A percentile compares a stretch with the other conserved stretches of the same genome.
phyloP scores from a whole-genome alignment of 1,284 basidiomycete species.

The Cutaneotrichosporon dermatis region DNA sequence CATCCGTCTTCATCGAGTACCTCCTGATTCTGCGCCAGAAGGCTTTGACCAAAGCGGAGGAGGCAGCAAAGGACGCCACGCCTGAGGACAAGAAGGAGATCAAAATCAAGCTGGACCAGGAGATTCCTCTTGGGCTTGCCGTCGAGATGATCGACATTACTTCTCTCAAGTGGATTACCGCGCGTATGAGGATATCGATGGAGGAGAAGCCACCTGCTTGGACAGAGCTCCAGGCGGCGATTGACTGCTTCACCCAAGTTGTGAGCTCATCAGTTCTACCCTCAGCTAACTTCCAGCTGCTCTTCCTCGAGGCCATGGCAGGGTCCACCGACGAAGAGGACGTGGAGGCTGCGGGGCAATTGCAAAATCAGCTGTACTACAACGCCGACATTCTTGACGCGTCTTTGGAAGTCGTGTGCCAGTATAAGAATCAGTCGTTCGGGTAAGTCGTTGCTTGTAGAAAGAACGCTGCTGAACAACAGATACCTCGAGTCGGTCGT shows the following conservation, averaged over 20 bases:
- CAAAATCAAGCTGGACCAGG: slow-evolving; percentile 37
- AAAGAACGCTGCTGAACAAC: not conserved
- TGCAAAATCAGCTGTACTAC: slow-evolving; percentile 87
- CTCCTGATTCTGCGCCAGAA: slow-evolving; percentile 58
- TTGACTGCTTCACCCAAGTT: slow-evolving; percentile 85
- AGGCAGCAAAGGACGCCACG: slow-evolving; percentile 8
- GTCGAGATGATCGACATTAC: slow-evolving; percentile 77
- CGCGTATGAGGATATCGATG: slow-evolving; percentile 76
- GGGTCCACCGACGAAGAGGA: slow-evolving; percentile 56
- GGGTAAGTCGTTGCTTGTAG: slow-evolving; percentile 40
- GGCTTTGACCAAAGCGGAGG: not conserved
- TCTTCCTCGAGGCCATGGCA: slow-evolving; percentile 69
- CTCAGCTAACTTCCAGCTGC: slow-evolving; percentile 54
- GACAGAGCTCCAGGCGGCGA: slow-evolving; percentile 87
- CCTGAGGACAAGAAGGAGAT: slow-evolving; percentile 1
- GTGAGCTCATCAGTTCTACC: no score
- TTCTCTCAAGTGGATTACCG: slow-evolving; percentile 82
- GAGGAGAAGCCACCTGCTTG: slow-evolving; percentile 89
- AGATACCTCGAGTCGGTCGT: slow-evolving; percentile 80
- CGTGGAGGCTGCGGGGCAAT: slow-evolving; percentile 66
- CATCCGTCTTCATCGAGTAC: slow-evolving; percentile 84
- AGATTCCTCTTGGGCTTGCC: slow-evolving; percentile 65
- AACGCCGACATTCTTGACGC: slow-evolving; percentile 90
- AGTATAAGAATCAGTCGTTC: slow-evolving; percentile 62
- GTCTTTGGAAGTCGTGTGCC: slow-evolving; percentile 66